Percentiles rank a stretch among this genome's conserved stretches.
Conservation (phyloP, 2,329 filamentous ascomycete species). For the Didymella exigua region DNA sequence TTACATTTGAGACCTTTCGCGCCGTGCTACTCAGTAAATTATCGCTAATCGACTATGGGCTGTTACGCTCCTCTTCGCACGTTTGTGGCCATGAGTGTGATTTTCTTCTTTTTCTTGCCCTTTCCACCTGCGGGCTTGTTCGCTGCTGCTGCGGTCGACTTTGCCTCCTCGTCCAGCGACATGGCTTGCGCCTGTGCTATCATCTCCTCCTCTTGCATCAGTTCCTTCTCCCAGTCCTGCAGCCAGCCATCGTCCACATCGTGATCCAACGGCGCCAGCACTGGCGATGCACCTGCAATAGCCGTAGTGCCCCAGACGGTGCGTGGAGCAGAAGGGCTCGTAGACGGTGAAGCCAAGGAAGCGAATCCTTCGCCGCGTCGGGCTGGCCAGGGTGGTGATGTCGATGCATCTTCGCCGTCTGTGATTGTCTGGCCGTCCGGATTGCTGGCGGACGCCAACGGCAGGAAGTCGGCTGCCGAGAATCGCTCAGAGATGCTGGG, state of each 20-base stretch:
- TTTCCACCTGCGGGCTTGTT: constrained; percentile 54
- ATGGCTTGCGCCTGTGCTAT: constrained; percentile 56
- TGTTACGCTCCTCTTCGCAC: constrained; percentile 60
- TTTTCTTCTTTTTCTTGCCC: constrained; percentile 71
- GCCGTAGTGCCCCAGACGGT: constrained; percentile 93
- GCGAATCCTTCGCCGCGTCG: constrained; percentile 65
- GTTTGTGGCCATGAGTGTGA: constrained; percentile 71
- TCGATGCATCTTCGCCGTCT: constrained; percentile 46
- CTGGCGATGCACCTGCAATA: constrained; percentile 63
- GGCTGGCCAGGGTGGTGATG: constrained; percentile 57
- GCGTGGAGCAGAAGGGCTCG: constrained; percentile 74
- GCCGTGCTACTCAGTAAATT: constrained; percentile 33
- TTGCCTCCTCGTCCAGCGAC: constrained; percentile 38
- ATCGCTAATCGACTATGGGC: constrained; percentile 12
- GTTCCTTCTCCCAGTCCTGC: constrained; percentile 78
- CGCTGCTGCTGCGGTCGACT: constrained; percentile 7
- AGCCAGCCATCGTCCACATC: constrained; percentile 80
- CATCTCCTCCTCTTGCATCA: constrained; percentile 65
- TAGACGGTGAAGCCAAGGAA: constrained; percentile 76
- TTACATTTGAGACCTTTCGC: constrained; percentile 31
- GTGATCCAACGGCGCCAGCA: constrained; percentile 52
- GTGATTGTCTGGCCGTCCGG: constrained; percentile 31
- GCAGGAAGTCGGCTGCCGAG: constrained; percentile 56
- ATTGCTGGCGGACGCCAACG: constrained; percentile 38
- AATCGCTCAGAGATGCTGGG: constrained; percentile 60